phyloP scores from a whole-genome alignment of 257 asterid species.

The Lantana camara region DNA sequence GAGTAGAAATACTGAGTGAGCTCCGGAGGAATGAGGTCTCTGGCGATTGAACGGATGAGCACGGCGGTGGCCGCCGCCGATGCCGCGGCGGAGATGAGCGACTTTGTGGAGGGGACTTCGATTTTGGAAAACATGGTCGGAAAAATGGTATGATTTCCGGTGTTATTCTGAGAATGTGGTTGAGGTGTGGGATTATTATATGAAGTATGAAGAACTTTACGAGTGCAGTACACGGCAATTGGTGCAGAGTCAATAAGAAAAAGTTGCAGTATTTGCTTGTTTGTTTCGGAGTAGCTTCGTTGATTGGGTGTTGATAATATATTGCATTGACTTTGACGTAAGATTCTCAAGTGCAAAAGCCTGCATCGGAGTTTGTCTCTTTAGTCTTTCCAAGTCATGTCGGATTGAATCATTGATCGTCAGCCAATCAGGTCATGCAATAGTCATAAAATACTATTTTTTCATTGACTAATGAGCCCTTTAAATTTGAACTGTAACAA shows the following conservation, averaged over 20 bases:
- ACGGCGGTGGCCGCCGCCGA: slow-evolving; percentile 49
- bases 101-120: slow-evolving; percentile 32
- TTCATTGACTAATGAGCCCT: no score
- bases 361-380: no score
- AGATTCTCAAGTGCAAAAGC: no score
- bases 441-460: no score
- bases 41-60: slow-evolving; percentile 42
- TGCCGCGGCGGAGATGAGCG: slow-evolving; percentile 49
- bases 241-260: background rate
- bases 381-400: no score
- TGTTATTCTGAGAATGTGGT: background rate
- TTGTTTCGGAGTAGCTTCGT: no score
- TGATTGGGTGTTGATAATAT: no score
- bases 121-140: background rate
- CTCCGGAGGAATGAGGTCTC: slow-evolving; percentile 44
- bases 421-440: no score
- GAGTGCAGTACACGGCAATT: background rate
- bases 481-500: no score
- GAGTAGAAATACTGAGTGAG: slow-evolving; percentile 21
- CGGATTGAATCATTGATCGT: no score
- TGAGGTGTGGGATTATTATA: background rate
- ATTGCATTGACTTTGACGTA: no score
- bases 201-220: background rate
- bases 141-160: background rate
- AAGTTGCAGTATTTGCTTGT: no score